phyloP scores from a whole-genome alignment of 805 yeast genomes.

The Candida loeiensis region DNA sequence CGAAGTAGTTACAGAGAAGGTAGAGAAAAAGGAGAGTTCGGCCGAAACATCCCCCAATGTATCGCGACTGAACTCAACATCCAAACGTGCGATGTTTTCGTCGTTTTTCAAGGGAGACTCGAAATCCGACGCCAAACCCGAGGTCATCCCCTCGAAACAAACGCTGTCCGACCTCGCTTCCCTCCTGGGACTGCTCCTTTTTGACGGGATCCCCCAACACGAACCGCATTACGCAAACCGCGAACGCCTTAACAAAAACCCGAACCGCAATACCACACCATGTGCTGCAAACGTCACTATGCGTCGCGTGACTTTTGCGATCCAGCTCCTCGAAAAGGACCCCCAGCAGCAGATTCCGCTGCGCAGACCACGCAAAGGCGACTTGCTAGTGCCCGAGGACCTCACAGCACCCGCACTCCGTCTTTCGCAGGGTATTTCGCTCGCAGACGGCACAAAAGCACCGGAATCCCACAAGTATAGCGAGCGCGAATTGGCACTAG shows the following conservation, averaged over 20 bases:
- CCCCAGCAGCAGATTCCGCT: slow-evolving; percentile 60
- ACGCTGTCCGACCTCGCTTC: neutral
- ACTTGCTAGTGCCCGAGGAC: slow-evolving; percentile 61
- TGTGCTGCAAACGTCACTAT: slow-evolving; percentile 20
- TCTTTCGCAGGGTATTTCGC: slow-evolving; percentile 65
- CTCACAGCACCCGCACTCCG: slow-evolving; percentile 58
- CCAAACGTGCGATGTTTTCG: slow-evolving; percentile 31
- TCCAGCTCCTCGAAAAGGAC: slow-evolving; percentile 67
- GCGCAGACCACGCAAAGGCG: slow-evolving; percentile 50
- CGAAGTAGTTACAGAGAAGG: neutral
- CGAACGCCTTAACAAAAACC: slow-evolving; percentile 39
- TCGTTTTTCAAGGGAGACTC: slow-evolving; percentile 24
- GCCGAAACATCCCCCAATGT: slow-evolving; percentile 11
- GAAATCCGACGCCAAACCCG: neutral
- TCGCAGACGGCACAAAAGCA: slow-evolving; percentile 28
- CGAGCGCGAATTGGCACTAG: slow-evolving; percentile 49
- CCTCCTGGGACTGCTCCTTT: neutral
- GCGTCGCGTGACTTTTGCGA: slow-evolving; percentile 69
- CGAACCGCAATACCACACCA: slow-evolving; percentile 18
- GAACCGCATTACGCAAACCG: neutral
- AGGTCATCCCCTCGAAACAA: neutral
- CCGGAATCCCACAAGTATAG: slow-evolving; percentile 27
- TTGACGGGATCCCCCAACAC: neutral
- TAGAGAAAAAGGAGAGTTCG: neutral
- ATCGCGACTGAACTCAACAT: slow-evolving; percentile 16